These are phyloP conservation scores for Cucurbita ficifolia DNA, from an alignment of 306 rosid species.

Conservation along the genomic window DNA sequence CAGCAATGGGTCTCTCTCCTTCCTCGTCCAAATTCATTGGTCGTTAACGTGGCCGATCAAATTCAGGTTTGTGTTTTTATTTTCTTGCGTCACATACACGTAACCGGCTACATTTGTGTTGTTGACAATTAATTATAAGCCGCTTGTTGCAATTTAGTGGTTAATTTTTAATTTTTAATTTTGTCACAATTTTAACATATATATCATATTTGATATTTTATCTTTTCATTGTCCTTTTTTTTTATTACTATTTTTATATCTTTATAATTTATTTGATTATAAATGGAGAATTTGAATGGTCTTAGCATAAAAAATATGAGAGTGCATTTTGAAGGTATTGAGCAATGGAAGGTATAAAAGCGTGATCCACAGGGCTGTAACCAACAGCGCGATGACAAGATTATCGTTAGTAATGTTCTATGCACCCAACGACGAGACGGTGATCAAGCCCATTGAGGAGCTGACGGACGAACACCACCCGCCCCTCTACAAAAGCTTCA, in stretches of 20 bases:
- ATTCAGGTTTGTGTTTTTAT: constrained; percentile 9
- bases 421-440: constrained; percentile 18
- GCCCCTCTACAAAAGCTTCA: constrained; percentile 10
- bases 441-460: constrained; percentile 26
- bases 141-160: too few relatives aligned
- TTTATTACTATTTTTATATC: too few relatives aligned
- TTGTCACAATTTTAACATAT: too few relatives aligned
- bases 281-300: too few relatives aligned
- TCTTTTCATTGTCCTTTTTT: too few relatives aligned
- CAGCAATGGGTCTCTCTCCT: constrained; percentile 30
- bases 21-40: constrained; percentile 25
- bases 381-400: background rate
- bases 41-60: constrained; percentile 42
- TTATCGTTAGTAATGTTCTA: constrained; percentile 33
- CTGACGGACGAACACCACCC: constrained; percentile 29
- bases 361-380: constrained; percentile 28
- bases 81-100: too few relatives aligned
- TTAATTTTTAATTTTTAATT: too few relatives aligned
- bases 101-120: too few relatives aligned
- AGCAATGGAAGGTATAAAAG: constrained; percentile 44
- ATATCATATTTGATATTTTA: too few relatives aligned
- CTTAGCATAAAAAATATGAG: too few relatives aligned
- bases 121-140: too few relatives aligned
- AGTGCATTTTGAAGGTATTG: background rate
- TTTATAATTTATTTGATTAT: too few relatives aligned